Percentiles rank a stretch among this genome's conserved stretches.
These are phyloP conservation scores for Verbena officinalis DNA, from an alignment of 257 asterid genomes.

Conservation along the genomic window DNA sequence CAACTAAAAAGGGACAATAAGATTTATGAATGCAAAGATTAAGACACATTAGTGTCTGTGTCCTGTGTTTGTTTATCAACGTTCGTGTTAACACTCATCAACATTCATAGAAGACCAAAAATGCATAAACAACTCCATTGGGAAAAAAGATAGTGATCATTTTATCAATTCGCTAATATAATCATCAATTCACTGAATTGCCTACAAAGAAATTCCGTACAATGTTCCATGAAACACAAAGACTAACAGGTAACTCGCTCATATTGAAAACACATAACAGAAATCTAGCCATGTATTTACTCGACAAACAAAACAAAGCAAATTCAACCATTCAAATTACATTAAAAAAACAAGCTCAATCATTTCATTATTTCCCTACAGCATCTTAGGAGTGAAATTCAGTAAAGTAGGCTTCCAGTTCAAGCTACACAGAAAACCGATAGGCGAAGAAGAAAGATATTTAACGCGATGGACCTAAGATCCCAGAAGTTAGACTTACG, in stretches of 20 bases:
- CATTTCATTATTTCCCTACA: background rate
- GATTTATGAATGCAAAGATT: too few species aligned
- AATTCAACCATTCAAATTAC: slow-evolving; percentile 1
- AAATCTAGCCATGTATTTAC: slow-evolving; percentile 1
- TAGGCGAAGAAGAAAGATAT: background rate
- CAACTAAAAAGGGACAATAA: background rate
- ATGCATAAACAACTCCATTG: background rate
- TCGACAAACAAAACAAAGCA: background rate
- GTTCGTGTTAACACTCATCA: background rate
- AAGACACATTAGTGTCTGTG: too few species aligned
- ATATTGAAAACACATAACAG: background rate
- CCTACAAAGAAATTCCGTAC: background rate
- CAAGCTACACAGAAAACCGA: background rate
- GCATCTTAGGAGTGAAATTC: background rate
- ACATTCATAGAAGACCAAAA: background rate
- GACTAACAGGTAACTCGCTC: background rate
- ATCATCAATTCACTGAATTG: background rate
- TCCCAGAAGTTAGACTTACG: slow-evolving; percentile 26
- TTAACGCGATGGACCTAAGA: background rate
- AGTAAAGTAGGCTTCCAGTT: background rate
- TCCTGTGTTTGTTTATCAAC: too few species aligned
- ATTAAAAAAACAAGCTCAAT: slow-evolving; percentile 13
- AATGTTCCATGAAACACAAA: too few species aligned
- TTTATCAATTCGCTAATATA: background rate
- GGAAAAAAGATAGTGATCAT: background rate